Percentiles rank a stretch among this genome's conserved stretches.
phyloP scores from a whole-genome alignment of 345 rosid genomes.

The Carallia pectinifolia region DNA sequence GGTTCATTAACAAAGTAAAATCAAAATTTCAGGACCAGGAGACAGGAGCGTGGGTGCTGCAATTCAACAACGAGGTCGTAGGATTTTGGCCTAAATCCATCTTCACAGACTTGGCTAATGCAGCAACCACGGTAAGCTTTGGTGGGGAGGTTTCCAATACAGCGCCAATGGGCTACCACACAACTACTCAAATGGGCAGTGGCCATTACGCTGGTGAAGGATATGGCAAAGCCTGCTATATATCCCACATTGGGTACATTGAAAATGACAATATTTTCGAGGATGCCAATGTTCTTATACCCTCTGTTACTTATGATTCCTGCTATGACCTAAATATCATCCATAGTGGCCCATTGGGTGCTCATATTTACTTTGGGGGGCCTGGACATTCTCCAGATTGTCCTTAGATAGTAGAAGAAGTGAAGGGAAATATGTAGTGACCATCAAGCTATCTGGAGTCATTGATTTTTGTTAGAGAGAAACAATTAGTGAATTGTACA shows the following conservation, averaged over 20 bases:
- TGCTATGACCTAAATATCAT: not conserved
- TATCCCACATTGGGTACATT: not conserved
- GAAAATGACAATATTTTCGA: not conserved
- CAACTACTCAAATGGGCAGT: conserved; percentile 14
- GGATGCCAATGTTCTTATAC: not conserved
- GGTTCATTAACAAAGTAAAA: not conserved
- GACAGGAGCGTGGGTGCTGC: conserved; percentile 15
- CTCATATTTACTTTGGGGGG: too few relatives aligned
- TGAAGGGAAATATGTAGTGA: too few relatives aligned
- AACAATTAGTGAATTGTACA: too few relatives aligned
- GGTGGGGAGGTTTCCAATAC: too few relatives aligned
- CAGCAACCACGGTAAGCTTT: too few relatives aligned
- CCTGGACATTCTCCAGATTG: too few relatives aligned
- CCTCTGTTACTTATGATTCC: not conserved
- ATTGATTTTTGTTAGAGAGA: too few relatives aligned
- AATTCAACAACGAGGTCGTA: not conserved
- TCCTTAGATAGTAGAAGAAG: too few relatives aligned
- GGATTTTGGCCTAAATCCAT: too few relatives aligned
- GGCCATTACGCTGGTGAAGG: conserved; percentile 20
- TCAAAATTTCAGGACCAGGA: conserved; percentile 3
- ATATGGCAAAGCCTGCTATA: not conserved
- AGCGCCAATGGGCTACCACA: too few relatives aligned
- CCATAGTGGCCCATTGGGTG: not conserved
- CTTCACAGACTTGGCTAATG: too few relatives aligned
- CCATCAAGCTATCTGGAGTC: too few relatives aligned